Evolutionary conservation across 371 early-diverging fungal genomes (phyloP).

Genomic region (Mortierella sp.): DNA sequence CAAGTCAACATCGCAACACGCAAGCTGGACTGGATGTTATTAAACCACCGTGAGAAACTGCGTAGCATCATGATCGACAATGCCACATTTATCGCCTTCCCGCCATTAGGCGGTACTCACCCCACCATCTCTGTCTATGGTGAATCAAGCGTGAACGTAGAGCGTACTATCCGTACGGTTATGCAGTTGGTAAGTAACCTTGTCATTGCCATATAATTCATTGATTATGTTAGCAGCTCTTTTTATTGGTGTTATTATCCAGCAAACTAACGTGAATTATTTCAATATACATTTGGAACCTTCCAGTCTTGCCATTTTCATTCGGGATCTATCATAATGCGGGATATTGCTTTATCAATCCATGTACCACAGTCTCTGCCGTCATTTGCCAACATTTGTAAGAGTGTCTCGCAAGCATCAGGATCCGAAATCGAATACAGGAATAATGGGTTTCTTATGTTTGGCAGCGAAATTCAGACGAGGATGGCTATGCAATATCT

Average conservation of each 20-base stretch:
- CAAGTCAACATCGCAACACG: conserved; percentile 60
- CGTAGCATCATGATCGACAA: conserved; percentile 83
- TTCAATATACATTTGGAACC: background rate
- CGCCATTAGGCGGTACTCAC: conserved; percentile 69
- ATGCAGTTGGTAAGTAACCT: conserved; percentile 72
- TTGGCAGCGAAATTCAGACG: conserved; percentile 40
- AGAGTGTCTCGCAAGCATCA: conserved; percentile 65
- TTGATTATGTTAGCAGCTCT: too few relatives aligned
- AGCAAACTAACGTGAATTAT: background rate
- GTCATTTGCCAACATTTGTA: conserved; percentile 60
- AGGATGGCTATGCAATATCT: conserved; percentile 41
- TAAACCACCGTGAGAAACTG: conserved; percentile 70
- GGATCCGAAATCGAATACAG: conserved; percentile 68
- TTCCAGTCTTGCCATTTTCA: conserved; percentile 50
- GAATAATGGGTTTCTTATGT: conserved; percentile 50
- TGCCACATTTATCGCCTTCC: conserved; percentile 72
- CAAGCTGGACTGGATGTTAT: conserved; percentile 84
- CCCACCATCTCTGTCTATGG: conserved; percentile 72
- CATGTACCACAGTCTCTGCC: conserved; percentile 23
- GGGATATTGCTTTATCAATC: conserved; percentile 22
- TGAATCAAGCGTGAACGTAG: conserved; percentile 78
- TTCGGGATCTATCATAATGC: conserved; percentile 46
- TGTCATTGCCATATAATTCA: too few relatives aligned
- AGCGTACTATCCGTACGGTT: conserved; percentile 76
- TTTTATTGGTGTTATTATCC: background rate